Evolutionary conservation across 768 basidiomycete species (phyloP), one percentile per base, ranked within the genome.

Genomic region (Auricularia cornea): DNA sequence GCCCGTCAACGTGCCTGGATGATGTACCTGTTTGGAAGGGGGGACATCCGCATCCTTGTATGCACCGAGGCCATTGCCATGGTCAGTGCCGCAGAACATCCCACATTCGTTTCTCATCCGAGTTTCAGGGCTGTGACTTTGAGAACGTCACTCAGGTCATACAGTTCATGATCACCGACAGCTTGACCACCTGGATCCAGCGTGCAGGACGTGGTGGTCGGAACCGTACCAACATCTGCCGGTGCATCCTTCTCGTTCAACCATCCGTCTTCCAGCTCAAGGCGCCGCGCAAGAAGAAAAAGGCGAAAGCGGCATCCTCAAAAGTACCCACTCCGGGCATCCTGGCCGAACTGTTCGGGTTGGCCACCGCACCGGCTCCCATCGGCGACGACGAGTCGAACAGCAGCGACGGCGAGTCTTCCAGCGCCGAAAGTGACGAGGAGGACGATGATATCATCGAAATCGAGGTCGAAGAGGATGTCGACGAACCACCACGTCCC

Each of bases 111-210:
- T 3, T 18, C 18, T 4, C 18, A 23, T 16, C 28, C 20, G 54
- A 3, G 30, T 63, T 31, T n/a, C 48, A 73, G 73, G 74, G 78
- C 2, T 73, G 73, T 40, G 71, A 77, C 59, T 77, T 78, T 26
- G 71, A 73, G 0, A 71, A 77, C 59, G 67, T 79, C 3, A 74
- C 75, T 16, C 30, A 74, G 26, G 76, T 78, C 1, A 71, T 78
- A 0, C 77, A 78, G 44, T 79, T 77, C 76, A 78, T 75, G 40
- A n/a, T 72, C 1, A 72, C 78, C 0, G 28, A 61, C 6, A 68
- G 67, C 3, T n/a, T 77, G 0, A 76, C 74, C 0, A 64, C 69
- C 16, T 78, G 68, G 44, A 68, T 76, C 0, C 76, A 76, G 61
- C 68, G 74, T 1, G 76, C 74, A 0, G 75, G 76, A 0, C 64